These are phyloP conservation scores for Pterocarpus macrocarpus DNA, from an alignment of 306 rosid species.

Conservation along the genomic window DNA sequence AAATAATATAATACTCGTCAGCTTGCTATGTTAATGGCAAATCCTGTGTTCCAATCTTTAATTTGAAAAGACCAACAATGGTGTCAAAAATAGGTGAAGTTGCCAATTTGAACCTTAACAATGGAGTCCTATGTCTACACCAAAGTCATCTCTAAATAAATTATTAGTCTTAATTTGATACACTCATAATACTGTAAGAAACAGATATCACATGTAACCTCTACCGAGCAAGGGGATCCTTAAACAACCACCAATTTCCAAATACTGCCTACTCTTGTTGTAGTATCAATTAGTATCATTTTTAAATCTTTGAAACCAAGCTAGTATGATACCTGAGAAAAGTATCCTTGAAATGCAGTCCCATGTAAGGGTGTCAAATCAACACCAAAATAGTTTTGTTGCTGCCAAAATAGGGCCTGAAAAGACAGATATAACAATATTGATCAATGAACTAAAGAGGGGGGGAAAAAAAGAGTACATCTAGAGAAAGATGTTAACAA, in stretches of 20 bases:
- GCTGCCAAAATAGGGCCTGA: constrained; percentile 97
- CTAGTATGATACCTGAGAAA: constrained; percentile 78
- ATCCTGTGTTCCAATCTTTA: constrained; percentile 1
- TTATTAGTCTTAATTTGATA: neutral
- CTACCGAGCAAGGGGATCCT: constrained; percentile 1
- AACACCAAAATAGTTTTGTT: constrained; percentile 86
- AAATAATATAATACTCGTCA: neutral
- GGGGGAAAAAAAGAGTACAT: neutral
- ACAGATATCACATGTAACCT: neutral
- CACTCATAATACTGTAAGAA: neutral
- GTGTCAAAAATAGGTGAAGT: neutral
- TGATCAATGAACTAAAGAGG: neutral
- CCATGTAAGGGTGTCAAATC: constrained; percentile 85
- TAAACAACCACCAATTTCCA: neutral
- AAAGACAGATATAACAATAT: constrained; percentile 21
- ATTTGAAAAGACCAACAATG: neutral
- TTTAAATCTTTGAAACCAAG: constrained; percentile 19
- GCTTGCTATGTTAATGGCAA: neutral
- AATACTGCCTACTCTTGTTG: constrained; percentile 14
- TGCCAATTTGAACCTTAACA: constrained; percentile 4
- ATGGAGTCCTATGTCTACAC: neutral
- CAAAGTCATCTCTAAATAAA: neutral
- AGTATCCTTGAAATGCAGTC: constrained; percentile 91
- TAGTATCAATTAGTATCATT: constrained; percentile 20
- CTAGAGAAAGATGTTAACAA: neutral